Evolutionary conservation across 2,329 filamentous ascomycete species (phyloP).

Genomic region (Ceratocystis papillata): DNA sequence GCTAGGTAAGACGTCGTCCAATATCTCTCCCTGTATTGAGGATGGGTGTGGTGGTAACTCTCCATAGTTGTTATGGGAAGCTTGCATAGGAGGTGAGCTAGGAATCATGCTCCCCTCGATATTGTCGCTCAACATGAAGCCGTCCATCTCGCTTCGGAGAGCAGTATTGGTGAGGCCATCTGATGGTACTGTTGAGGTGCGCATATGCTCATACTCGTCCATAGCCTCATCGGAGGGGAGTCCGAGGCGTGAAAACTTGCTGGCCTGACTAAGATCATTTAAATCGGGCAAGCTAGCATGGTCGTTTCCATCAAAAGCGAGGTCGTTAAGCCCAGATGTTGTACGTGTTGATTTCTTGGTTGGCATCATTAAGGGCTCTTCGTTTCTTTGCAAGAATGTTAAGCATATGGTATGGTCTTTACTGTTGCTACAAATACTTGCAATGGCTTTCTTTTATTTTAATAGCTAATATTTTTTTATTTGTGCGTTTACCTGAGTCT

Average conservation of each 20-base stretch:
- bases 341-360: neutral
- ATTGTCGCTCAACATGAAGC: conserved; percentile 15
- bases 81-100: conserved; percentile 14
- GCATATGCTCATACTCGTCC: conserved; percentile 20
- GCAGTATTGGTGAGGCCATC: conserved; percentile 4
- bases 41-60: conserved; percentile 5
- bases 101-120: neutral
- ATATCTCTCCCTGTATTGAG: conserved; percentile 16
- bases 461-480: neutral
- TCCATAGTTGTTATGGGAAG: neutral
- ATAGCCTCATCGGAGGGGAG: conserved; percentile 19
- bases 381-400: neutral
- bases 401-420: neutral
- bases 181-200: conserved; percentile 21
- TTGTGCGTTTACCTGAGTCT: neutral
- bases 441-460: neutral
- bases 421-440: neutral
- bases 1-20: conserved; percentile 22
- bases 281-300: neutral
- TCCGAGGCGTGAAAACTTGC: conserved; percentile 19
- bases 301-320: neutral
- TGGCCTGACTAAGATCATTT: neutral
- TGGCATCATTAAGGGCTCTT: neutral
- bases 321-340: neutral
- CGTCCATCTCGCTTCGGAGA: conserved; percentile 12